Percentiles rank a stretch among this genome's conserved stretches.
Conservation (phyloP, 306 rosid species). For the Astragalus glycyphyllos region DNA sequence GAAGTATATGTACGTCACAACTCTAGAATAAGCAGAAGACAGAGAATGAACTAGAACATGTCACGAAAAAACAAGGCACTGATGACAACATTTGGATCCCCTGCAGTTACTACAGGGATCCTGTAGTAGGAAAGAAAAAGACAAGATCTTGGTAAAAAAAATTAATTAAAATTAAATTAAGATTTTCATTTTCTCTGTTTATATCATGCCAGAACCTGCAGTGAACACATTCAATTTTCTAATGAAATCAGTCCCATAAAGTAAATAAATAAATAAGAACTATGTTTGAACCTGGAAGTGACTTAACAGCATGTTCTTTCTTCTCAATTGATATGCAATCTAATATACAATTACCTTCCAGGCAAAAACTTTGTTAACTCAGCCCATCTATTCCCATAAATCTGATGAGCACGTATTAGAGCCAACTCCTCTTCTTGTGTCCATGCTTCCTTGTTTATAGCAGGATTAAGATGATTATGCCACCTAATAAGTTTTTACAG, state of each 20-base stretch:
- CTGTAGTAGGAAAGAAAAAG: background rate
- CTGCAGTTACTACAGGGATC: conserved; percentile 24
- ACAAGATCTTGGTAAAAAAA: background rate
- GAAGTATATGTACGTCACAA: conserved; percentile 42
- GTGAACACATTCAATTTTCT: conserved; percentile 17
- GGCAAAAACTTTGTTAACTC: conserved; percentile 91
- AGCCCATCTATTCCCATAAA: conserved; percentile 97
- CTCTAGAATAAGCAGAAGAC: conserved; percentile 30
- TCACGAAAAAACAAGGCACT: conserved; percentile 22
- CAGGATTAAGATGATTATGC: conserved; percentile 99
- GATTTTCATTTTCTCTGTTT: conserved; percentile 13
- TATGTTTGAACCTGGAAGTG: background rate
- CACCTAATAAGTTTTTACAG: conserved; percentile 63
- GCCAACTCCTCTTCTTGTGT: conserved; percentile 96
- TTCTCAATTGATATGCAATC: conserved; percentile 1
- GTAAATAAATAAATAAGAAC: background rate
- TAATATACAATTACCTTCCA: conserved; percentile 70
- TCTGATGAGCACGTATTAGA: conserved; percentile 91
- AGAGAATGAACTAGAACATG: conserved; percentile 27
- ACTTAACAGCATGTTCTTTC: conserved; percentile 6
- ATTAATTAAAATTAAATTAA: conserved; percentile 7
- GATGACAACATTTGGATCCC: conserved; percentile 23
- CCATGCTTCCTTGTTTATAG: conserved; percentile 99
- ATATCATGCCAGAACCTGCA: conserved; percentile 15
- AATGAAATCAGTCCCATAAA: conserved; percentile 12